These are phyloP conservation scores for Boletus speciosus DNA, from an alignment of 768 basidiomycete species.

Conservation along the genomic window DNA sequence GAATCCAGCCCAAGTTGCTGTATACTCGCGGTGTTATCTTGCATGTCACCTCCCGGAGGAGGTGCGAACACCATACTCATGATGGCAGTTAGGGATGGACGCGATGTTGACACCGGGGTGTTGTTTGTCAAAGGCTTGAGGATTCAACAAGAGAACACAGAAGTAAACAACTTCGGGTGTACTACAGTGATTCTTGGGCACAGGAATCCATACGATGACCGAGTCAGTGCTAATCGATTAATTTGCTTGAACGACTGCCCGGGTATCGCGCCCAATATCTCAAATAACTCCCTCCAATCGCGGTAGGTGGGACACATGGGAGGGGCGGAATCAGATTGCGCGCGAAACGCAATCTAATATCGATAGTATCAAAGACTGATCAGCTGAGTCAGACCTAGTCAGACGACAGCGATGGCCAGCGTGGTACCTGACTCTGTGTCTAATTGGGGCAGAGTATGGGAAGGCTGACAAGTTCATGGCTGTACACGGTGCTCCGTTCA, in stretches of 20 bases:
- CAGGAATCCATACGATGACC: background rate
- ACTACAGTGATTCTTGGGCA: too few species aligned
- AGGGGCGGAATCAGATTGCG: background rate
- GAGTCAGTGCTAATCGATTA: slow-evolving; percentile 3
- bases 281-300: slow-evolving; percentile 6
- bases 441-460: slow-evolving; percentile 13
- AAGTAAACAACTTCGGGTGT: slow-evolving; percentile 6
- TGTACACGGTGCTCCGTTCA: slow-evolving; percentile 3
- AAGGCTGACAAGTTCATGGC: slow-evolving; percentile 2
- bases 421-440: slow-evolving; percentile 17
- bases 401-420: slow-evolving; percentile 24
- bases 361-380: slow-evolving; percentile 12
- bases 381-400: slow-evolving; percentile 8
- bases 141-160: slow-evolving; percentile 26
- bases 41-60: slow-evolving; percentile 25
- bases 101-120: background rate
- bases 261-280: background rate
- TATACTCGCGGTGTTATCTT: slow-evolving; percentile 29
- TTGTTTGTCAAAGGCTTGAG: slow-evolving; percentile 27
- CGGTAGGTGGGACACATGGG: slow-evolving; percentile 1
- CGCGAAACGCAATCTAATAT: slow-evolving; percentile 6
- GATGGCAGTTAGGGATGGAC: background rate
- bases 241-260: background rate
- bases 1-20: slow-evolving; percentile 57
- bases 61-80: slow-evolving; percentile 36